phyloP scores from a whole-genome alignment of 139 green algal genomes.

The Desmodesmus armatus region DNA sequence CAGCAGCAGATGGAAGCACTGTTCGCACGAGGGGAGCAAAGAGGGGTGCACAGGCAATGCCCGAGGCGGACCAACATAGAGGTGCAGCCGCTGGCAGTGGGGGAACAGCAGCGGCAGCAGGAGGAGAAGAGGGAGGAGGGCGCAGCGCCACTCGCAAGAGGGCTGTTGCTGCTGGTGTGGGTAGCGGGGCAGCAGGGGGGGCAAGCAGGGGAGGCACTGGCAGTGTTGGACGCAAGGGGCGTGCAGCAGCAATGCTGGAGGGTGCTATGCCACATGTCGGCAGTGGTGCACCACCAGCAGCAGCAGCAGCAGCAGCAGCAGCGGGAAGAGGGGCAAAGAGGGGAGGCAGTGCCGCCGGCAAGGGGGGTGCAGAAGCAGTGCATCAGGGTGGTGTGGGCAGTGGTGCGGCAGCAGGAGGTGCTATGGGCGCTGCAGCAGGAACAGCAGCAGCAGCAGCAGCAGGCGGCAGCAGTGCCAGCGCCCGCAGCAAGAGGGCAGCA shows the following conservation, averaged over 20 bases:
- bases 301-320: slow-evolving; percentile 26
- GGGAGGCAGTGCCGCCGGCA: not conserved
- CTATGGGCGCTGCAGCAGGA: slow-evolving; percentile 11
- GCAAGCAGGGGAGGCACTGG: not conserved
- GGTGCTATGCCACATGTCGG: not conserved
- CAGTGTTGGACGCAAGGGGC: not conserved
- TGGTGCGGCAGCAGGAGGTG: not conserved
- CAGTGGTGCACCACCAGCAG: not conserved
- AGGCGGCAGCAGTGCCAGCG: not conserved
- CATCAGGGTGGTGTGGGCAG: not conserved
- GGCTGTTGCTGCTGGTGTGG: not conserved
- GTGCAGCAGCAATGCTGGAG: not conserved
- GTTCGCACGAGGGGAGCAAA: no score
- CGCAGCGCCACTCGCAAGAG: no score
- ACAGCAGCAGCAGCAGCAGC: slow-evolving; percentile 20
- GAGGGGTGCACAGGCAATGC: no score
- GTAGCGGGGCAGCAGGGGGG: not conserved
- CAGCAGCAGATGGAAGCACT: no score
- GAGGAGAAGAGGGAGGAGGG: not conserved
- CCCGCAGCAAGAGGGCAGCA: not conserved
- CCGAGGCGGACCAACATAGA: no score
- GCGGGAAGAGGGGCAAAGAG: not conserved
- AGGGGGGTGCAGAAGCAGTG: not conserved
- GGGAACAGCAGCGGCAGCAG: not conserved
- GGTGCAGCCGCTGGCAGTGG: no score